Percentiles rank a stretch among this genome's conserved stretches.
These are phyloP conservation scores for Suillus luteus DNA, from an alignment of 768 basidiomycete species.

Conservation along the genomic window DNA sequence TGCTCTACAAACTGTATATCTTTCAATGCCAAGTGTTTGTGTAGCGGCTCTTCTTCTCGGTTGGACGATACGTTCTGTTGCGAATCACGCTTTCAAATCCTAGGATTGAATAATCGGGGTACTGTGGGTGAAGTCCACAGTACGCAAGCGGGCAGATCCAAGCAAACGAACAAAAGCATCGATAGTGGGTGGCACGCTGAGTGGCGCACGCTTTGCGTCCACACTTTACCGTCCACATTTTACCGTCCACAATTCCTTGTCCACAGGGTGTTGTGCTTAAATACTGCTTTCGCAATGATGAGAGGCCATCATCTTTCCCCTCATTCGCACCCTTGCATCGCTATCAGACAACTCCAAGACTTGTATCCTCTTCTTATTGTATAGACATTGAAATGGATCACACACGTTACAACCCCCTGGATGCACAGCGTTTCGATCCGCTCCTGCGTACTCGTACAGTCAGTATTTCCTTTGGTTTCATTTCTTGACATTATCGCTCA, in stretches of 20 bases:
- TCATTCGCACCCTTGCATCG: not conserved
- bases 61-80: not conserved
- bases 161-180: not conserved
- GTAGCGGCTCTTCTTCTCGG: not conserved
- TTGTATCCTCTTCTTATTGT: not conserved
- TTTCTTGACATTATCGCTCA: slow-evolving; percentile 22
- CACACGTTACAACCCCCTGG: not conserved
- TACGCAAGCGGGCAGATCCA: not conserved
- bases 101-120: not conserved
- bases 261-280: not conserved
- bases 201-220: not conserved
- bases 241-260: not conserved
- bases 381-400: slow-evolving; percentile 14
- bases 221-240: not conserved
- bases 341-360: not conserved
- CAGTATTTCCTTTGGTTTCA: slow-evolving; percentile 13
- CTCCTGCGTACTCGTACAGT: slow-evolving; percentile 18
- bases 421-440: not conserved
- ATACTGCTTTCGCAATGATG: not conserved
- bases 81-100: not conserved
- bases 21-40: too few relatives aligned
- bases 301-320: too few relatives aligned
- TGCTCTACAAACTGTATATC: not conserved
- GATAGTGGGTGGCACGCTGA: not conserved
- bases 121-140: not conserved